A percentile compares a stretch with the other conserved stretches of the same genome.
These are phyloP conservation scores for Cercospora sp. DNA, from an alignment of 2,329 filamentous ascomycete species.

Conservation along the genomic window DNA sequence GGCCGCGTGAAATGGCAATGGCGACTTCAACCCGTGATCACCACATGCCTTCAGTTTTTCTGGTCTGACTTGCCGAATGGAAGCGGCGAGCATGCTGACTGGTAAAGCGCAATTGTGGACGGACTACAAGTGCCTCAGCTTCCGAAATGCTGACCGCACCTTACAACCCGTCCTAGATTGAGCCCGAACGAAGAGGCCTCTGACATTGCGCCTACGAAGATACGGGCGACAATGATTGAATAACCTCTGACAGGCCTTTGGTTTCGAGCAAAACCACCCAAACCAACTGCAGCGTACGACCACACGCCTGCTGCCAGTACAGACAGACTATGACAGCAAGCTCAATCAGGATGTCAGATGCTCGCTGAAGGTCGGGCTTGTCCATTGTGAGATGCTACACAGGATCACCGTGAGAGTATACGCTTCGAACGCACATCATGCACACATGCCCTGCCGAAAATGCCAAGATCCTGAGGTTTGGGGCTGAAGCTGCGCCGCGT, in stretches of 20 bases:
- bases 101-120: background rate
- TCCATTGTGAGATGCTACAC: background rate
- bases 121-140: slow-evolving; percentile 1
- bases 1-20: slow-evolving; percentile 15
- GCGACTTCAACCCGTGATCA: slow-evolving; percentile 5
- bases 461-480: background rate
- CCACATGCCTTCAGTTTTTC: too few relatives aligned
- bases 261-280: background rate
- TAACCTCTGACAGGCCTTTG: background rate
- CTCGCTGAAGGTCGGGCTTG: background rate
- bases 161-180: slow-evolving; percentile 2
- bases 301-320: background rate
- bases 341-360: background rate
- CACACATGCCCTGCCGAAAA: background rate
- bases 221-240: background rate
- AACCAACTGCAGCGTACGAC: background rate
- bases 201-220: background rate
- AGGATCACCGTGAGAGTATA: background rate
- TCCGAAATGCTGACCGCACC: background rate
- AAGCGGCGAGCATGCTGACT: background rate
- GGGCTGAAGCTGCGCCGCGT: background rate
- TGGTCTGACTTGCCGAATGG: background rate
- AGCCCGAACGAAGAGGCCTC: background rate
- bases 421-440: background rate
- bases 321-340: background rate